Percentiles rank a stretch among this genome's conserved stretches.
These are phyloP conservation scores for Barnettozyma wickerhamii DNA, from an alignment of 805 yeast genomes.

Conservation along the genomic window DNA sequence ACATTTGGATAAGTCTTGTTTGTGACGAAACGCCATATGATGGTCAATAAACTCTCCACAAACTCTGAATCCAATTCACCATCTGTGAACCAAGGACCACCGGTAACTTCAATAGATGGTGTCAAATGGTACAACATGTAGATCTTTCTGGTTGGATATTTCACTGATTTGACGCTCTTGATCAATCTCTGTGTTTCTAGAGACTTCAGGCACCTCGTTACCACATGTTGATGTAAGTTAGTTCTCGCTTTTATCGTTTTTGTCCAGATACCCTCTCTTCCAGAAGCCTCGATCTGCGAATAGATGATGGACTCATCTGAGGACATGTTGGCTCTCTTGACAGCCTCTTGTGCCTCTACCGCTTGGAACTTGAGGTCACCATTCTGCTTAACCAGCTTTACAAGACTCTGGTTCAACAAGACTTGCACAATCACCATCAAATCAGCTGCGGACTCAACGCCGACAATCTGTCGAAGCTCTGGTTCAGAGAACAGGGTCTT, in stretches of 20 bases:
- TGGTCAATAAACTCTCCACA: conserved; percentile 75
- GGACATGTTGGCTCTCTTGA: conserved; percentile 68
- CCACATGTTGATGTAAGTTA: conserved; percentile 89
- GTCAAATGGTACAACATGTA: conserved; percentile 92
- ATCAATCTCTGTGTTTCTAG: conserved; percentile 79
- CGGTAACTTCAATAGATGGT: conserved; percentile 94
- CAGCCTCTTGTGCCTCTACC: conserved; percentile 68
- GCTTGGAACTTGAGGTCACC: conserved; percentile 73
- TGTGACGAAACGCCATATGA: conserved; percentile 84
- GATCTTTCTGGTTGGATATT: conserved; percentile 89
- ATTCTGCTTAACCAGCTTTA: conserved; percentile 65
- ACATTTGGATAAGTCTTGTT: conserved; percentile 73
- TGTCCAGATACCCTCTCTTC: conserved; percentile 96
- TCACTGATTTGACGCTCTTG: conserved; percentile 86
- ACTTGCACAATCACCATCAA: conserved; percentile 48
- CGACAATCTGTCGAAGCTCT: conserved; percentile 55
- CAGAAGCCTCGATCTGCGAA: conserved; percentile 86
- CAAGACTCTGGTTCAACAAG: conserved; percentile 50
- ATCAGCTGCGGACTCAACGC: conserved; percentile 36
- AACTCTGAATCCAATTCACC: conserved; percentile 92
- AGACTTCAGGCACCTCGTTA: conserved; percentile 72
- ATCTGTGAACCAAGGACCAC: conserved; percentile 99
- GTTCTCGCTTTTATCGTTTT: conserved; percentile 86
- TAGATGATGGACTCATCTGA: conserved; percentile 90
- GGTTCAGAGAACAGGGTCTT: conserved; percentile 58